A percentile compares a stretch with the other conserved stretches of the same genome.
phyloP scores from a whole-genome alignment of 2,329 filamentous ascomycete genomes.

The Cephalotrichum gorgonifer region DNA sequence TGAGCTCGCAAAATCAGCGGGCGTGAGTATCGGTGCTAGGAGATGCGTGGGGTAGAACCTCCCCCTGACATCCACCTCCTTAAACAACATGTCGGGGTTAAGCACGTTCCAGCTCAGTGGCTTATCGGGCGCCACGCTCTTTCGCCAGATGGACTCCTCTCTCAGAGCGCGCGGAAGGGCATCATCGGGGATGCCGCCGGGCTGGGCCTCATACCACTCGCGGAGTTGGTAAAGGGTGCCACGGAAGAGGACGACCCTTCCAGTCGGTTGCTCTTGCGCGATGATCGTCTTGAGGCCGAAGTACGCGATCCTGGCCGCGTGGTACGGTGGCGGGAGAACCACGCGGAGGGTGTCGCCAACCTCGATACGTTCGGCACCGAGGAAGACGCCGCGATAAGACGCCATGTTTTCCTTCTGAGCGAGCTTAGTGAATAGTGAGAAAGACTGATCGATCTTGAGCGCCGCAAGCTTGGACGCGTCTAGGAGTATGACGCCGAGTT shows the following conservation, averaged over 20 bases:
- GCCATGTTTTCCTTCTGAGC: conserved; percentile 20
- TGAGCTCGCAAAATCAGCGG: conserved; percentile 23
- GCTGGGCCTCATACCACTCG: conserved; percentile 12
- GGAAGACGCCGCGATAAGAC: conserved; percentile 35
- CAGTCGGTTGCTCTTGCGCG: background rate
- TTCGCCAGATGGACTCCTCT: conserved; percentile 29
- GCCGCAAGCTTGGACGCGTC: conserved; percentile 43
- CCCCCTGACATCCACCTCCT: conserved; percentile 38
- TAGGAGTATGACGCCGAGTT: conserved; percentile 22
- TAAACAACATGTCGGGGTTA: conserved; percentile 33
- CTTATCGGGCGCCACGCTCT: conserved; percentile 18
- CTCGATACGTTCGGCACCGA: conserved; percentile 39
- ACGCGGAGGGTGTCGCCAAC: conserved; percentile 38
- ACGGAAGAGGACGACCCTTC: conserved; percentile 23
- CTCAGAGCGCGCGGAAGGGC: conserved; percentile 29
- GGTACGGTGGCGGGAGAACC: conserved; percentile 26
- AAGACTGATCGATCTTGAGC: conserved; percentile 35
- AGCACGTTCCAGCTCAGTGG: conserved; percentile 26
- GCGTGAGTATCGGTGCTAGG: conserved; percentile 39
- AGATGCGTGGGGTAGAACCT: conserved; percentile 48
- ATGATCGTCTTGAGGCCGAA: conserved; percentile 7
- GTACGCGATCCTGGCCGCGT: conserved; percentile 9
- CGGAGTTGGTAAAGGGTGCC: conserved; percentile 28
- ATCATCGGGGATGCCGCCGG: conserved; percentile 20
- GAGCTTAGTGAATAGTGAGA: conserved; percentile 33